These are phyloP conservation scores for Entophlyctis helioformis DNA, from an alignment of 192 early-diverging fungal genomes.

Conservation along the genomic window DNA sequence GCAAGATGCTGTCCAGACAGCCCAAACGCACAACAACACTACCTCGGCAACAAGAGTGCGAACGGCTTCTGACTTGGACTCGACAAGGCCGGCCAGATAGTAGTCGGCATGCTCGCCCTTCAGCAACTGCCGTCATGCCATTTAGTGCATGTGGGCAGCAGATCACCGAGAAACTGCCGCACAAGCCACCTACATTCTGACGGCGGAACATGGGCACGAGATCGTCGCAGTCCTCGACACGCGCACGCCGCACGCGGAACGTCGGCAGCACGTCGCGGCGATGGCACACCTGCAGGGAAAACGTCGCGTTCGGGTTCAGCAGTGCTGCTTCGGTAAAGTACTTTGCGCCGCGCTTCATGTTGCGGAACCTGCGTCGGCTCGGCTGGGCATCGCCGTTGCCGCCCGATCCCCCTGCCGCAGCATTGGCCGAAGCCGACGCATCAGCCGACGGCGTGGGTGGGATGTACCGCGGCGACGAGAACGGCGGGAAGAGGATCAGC, in stretches of 20 bases:
- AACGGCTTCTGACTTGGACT: constrained; percentile 14
- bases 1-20: no score
- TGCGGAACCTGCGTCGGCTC: neutral
- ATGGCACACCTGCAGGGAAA: constrained; percentile 20
- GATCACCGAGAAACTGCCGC: neutral
- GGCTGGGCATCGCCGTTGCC: neutral
- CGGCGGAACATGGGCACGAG: constrained; percentile 36
- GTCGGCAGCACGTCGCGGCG: constrained; percentile 26
- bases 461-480: constrained; percentile 12
- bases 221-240: constrained; percentile 49
- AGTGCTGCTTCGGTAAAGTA: constrained; percentile 26
- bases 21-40: no score
- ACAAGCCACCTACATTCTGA: constrained; percentile 17
- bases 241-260: constrained; percentile 27
- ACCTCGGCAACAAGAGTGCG: constrained; percentile 40
- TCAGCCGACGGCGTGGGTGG: constrained; percentile 5
- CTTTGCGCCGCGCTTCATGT: neutral
- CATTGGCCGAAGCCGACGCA: neutral
- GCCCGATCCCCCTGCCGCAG: neutral
- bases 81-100: constrained; percentile 29
- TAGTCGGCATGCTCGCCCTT: constrained; percentile 20
- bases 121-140: constrained; percentile 9
- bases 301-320: constrained; percentile 11
- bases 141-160: neutral
- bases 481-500: constrained; percentile 27